Evolutionary conservation across 768 basidiomycete genomes (phyloP), one percentile per base, ranked within the genome.

Genomic region (Trametes punicea): DNA sequence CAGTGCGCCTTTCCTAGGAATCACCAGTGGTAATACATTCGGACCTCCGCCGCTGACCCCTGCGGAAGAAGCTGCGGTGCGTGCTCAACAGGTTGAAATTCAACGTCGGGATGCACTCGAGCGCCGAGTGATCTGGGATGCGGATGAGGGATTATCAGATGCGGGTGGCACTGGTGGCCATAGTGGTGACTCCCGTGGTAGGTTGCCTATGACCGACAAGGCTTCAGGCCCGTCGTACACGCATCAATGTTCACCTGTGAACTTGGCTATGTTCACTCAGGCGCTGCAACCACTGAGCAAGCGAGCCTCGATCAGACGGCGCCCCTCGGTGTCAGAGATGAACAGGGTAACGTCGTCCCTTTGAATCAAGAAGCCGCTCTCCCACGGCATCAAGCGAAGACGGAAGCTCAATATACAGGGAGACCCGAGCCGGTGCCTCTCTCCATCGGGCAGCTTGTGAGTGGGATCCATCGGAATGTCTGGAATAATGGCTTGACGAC

Each of bases 41-140:
- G 62, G 63, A 52, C 70, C 70, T 15, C 74, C 75, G 8, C 71
- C 68, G 48, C 71, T 83, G 1, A 83, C 83, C 1, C 83, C 85
- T 15, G 67, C 78, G 6, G 76, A 87, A 67, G 86, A 87, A 64
- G 80, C 81, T 2, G 71, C 71, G 3, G 57, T 78, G 27, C 77
- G 83, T 30, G 73, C 70, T 8, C 74, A 82, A 36, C 80, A 89
- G 67, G 75, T 75, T 1, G 81, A 85, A 56, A 73, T 77, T 27
- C 88, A 90, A 65, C 71, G 70, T 50, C 72, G 75, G 59, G 90
- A 91, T 56, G 88, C 89, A 2, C 65, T 75, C 27, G 68, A 73
- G 10, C 78, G 90, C 55, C 82, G 77, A 44, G 70, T 90, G 23
- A 80, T 84, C 8, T 93, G 89, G 88, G 76, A 81, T 55, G 78